Base-by-base conservation (phyloP, 306 rosid genomes). In the Macrotyloma uniflorum region DNA sequence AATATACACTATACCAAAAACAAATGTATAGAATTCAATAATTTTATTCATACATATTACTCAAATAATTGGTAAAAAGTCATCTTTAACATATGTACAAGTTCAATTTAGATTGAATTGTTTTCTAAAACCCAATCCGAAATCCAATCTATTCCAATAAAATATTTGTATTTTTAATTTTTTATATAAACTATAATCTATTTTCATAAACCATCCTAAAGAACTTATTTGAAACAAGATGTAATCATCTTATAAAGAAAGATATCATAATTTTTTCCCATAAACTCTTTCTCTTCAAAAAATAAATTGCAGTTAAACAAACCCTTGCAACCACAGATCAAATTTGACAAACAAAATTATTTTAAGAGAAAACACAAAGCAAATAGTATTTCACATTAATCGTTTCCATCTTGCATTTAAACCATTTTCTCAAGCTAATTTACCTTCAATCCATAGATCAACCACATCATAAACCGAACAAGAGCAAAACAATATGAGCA, bases 401-500 rank as follows among this genome's bases (percentile, higher is more conserved):
- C 8, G 6, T 61, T 61, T 61, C 13, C 43, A 61, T 32, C 11
- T 2, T 14, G 67, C 42, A 28, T 61, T 61, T 6, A 61, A 61
- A 61, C 19, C 32, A 62, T 30, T 70, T 23, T 51, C 43, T 58
- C 9, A 15, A 23, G 28, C 65, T n/a, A 65, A 19, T 46, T 28
- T 40, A 24, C 40, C 42, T 6, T 2, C 16, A 67, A 26, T 9
- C 28, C 50, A 64, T 32, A 22, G 4, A 68, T 26, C 54, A 46
- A 75, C 18, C 46, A 75, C 6, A 75, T 28, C 47, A 80, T 33
- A 36, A 57, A 65, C 14, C 47, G 5, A 71, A 70, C 42, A 69
- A 18, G 35, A 72, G 26, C 32, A 42, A 47, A 11, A 80, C 36
- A 58, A 67, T 7, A 80, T 38, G 30, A 65, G 64, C 68, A 76